Evolutionary conservation across 2,329 filamentous ascomycete genomes (phyloP).

Genomic region (Plectosphaerella cucumerina): DNA sequence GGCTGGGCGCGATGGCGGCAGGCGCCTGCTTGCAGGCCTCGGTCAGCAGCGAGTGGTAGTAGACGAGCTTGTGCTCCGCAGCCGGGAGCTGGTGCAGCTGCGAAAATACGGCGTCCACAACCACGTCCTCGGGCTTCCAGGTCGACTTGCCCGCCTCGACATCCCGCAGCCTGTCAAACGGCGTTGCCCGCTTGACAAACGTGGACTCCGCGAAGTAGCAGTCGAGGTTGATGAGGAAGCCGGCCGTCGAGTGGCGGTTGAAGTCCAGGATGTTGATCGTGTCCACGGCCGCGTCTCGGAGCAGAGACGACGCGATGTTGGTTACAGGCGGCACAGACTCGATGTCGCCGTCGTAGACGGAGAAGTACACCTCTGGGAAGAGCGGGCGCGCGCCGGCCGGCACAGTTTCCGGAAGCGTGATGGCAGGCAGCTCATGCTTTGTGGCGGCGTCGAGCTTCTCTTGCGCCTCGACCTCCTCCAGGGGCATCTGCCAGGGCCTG

Average conservation of each 20-base stretch:
- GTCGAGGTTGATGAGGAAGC: conserved; percentile 89
- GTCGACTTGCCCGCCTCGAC: conserved; percentile 63
- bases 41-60: conserved; percentile 92
- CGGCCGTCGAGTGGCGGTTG: conserved; percentile 82
- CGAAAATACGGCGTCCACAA: conserved; percentile 95
- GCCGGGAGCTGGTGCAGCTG: conserved; percentile 85
- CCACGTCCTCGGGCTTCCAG: conserved; percentile 97
- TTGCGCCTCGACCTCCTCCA: conserved; percentile 56
- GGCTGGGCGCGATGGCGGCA: conserved; percentile 89
- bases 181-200: conserved; percentile 89
- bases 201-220: conserved; percentile 88
- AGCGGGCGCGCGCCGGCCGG: conserved; percentile 69
- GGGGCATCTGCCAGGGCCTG: conserved; percentile 62
- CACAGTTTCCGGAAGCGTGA: conserved; percentile 72
- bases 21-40: conserved; percentile 95
- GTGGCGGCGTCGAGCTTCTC: conserved; percentile 54
- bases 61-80: conserved; percentile 90
- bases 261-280: conserved; percentile 93
- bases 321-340: conserved; percentile 79
- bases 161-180: conserved; percentile 82
- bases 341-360: conserved; percentile 86
- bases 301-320: conserved; percentile 73
- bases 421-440: conserved; percentile 74
- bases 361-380: conserved; percentile 92
- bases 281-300: conserved; percentile 83